Evolutionary conservation across 2,329 filamentous ascomycete genomes (phyloP).

Genomic region (Stagonosporopsis vannaccii): DNA sequence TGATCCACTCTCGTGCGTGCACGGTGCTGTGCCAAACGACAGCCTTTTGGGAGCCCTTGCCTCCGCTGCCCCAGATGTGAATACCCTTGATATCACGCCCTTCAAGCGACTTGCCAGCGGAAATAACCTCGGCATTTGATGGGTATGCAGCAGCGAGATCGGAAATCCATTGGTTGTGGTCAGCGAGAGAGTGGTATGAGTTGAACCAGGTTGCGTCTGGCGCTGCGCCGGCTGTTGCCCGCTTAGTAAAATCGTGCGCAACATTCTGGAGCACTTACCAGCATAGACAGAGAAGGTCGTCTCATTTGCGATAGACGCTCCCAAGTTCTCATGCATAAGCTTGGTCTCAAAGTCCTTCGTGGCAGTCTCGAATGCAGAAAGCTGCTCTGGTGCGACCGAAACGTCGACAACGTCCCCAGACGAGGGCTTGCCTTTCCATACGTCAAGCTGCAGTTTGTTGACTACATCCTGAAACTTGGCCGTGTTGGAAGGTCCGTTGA

Average conservation of each 20-base stretch:
- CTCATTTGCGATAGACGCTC: conserved; percentile 45
- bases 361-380: conserved; percentile 38
- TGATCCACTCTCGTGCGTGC: conserved; percentile 50
- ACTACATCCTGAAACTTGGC: conserved; percentile 40
- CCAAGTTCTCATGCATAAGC: conserved; percentile 50
- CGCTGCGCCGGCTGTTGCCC: conserved; percentile 32
- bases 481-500: conserved; percentile 40
- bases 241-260: conserved; percentile 26
- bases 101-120: conserved; percentile 45
- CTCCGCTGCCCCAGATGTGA: conserved; percentile 49
- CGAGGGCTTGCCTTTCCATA: conserved; percentile 46
- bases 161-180: conserved; percentile 44
- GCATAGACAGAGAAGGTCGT: conserved; percentile 40
- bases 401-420: conserved; percentile 46
- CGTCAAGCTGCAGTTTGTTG: conserved; percentile 40
- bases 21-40: conserved; percentile 50
- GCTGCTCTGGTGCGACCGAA: conserved; percentile 43
- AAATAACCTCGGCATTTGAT: conserved; percentile 44
- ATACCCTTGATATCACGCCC: conserved; percentile 50
- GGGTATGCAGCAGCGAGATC: conserved; percentile 47
- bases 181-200: conserved; percentile 46
- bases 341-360: conserved; percentile 37
- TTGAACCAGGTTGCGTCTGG: conserved; percentile 48
- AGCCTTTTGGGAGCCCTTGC: conserved; percentile 47
- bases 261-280: conserved; percentile 24